These are phyloP conservation scores for Protomyces macrosporus DNA, from an alignment of 1,139 yeast genomes.

Conservation along the genomic window DNA sequence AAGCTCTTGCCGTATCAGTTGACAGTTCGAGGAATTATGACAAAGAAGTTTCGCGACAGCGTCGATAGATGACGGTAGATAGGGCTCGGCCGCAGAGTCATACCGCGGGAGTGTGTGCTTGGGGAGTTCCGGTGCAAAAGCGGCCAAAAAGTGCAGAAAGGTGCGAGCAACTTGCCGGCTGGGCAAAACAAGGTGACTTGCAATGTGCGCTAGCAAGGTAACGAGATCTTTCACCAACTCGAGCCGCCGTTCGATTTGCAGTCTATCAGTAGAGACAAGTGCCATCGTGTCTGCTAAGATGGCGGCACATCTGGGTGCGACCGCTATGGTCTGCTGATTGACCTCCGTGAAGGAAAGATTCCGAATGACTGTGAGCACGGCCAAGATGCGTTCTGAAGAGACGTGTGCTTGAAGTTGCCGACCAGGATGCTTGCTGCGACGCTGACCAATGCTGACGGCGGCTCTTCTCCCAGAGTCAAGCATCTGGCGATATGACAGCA, in stretches of 20 bases:
- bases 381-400: conserved; percentile 1
- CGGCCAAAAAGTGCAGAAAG: background rate
- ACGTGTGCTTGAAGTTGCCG: background rate
- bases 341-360: conserved; percentile 20
- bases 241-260: background rate
- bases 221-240: conserved; percentile 9
- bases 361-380: conserved; percentile 13
- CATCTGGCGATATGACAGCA: too few species aligned
- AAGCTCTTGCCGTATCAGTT: background rate
- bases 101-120: background rate
- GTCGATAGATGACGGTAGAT: conserved; percentile 14
- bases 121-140: background rate
- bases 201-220: conserved; percentile 4
- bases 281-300: background rate
- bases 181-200: background rate
- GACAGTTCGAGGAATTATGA: conserved; percentile 10
- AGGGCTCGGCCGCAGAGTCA: background rate
- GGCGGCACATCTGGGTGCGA: background rate
- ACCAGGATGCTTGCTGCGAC: background rate
- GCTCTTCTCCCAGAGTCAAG: too few species aligned
- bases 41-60: conserved; percentile 15
- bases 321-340: conserved; percentile 14
- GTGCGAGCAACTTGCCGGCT: background rate
- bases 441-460: too few species aligned
- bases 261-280: background rate